A percentile compares a stretch with the other conserved stretches of the same genome.
Evolutionary conservation across 2,329 filamentous ascomycete species (phyloP).

Genomic region (Diplodia seriata): DNA sequence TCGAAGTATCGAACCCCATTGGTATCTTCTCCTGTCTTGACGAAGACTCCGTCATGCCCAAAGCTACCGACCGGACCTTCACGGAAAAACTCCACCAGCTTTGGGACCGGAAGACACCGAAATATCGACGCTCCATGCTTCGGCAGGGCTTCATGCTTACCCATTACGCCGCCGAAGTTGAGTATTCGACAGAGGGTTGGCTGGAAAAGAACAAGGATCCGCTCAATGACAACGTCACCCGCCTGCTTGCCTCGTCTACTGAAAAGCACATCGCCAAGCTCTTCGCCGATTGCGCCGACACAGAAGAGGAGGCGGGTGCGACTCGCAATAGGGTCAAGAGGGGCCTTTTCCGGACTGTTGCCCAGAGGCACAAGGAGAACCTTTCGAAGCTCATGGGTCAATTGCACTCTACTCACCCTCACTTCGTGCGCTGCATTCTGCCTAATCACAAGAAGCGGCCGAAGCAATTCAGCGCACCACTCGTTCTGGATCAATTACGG

Average conservation of each 20-base stretch:
- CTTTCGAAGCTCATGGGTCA: slow-evolving; percentile 95
- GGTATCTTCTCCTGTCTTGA: slow-evolving; percentile 98
- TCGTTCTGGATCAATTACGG: slow-evolving; percentile 96
- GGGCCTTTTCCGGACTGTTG: slow-evolving; percentile 94
- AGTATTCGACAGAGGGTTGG: slow-evolving; percentile 95
- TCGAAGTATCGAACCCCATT: slow-evolving; percentile 94
- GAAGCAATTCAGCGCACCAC: slow-evolving; percentile 86
- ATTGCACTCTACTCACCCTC: slow-evolving; percentile 93
- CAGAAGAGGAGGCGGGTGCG: slow-evolving; percentile 74
- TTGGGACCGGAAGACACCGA: slow-evolving; percentile 95
- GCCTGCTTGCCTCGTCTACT: slow-evolving; percentile 80
- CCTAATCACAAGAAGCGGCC: slow-evolving; percentile 98
- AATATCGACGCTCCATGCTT: slow-evolving; percentile 87
- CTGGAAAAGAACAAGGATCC: slow-evolving; percentile 99
- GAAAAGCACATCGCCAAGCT: slow-evolving; percentile 84
- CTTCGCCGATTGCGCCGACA: slow-evolving; percentile 86
- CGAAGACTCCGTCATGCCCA: slow-evolving; percentile 98
- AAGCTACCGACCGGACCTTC: slow-evolving; percentile 95
- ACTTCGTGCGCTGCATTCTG: slow-evolving; percentile 96
- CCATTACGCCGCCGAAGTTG: slow-evolving; percentile 96
- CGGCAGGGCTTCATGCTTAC: slow-evolving; percentile 94
- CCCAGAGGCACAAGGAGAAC: slow-evolving; percentile 96
- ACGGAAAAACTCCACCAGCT: slow-evolving; percentile 96
- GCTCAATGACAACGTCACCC: slow-evolving; percentile 94
- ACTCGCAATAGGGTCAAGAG: slow-evolving; percentile 88